These are phyloP conservation scores for Inga laurina DNA, from an alignment of 306 rosid genomes.

Conservation along the genomic window DNA sequence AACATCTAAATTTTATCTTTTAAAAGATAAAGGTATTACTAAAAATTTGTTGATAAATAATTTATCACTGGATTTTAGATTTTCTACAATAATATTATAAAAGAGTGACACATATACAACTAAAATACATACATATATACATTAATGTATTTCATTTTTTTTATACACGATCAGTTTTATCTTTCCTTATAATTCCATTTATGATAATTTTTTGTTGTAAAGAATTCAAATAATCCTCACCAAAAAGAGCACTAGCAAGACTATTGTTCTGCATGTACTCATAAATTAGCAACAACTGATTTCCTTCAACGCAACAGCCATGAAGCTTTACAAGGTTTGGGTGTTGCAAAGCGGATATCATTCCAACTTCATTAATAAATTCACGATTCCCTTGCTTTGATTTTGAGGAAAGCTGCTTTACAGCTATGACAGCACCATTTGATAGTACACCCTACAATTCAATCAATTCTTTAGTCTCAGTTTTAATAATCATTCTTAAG, in stretches of 20 bases:
- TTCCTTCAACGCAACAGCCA: neutral
- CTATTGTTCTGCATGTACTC: neutral
- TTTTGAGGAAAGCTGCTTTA: neutral
- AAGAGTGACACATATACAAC: too few species aligned
- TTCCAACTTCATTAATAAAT: slow-evolving; percentile 58
- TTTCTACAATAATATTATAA: too few species aligned
- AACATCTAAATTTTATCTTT: too few species aligned
- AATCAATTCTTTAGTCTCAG: neutral
- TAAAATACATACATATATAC: too few species aligned
- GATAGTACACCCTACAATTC: neutral
- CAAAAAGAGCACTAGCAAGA: neutral
- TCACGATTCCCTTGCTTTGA: slow-evolving; percentile 72
- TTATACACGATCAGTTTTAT: too few species aligned
- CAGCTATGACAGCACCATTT: neutral
- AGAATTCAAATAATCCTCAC: neutral
- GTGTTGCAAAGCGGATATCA: neutral
- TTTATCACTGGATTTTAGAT: too few species aligned
- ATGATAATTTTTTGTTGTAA: too few species aligned
- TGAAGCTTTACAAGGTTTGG: neutral
- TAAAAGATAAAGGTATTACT: too few species aligned
- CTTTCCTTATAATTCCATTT: too few species aligned
- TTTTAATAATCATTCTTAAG: too few species aligned
- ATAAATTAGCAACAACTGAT: neutral
- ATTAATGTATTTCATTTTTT: too few species aligned
- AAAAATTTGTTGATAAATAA: too few species aligned